These are phyloP conservation scores for Eragrostis nindensis DNA, from an alignment of 176 grass and related monocot genomes.

Conservation along the genomic window DNA sequence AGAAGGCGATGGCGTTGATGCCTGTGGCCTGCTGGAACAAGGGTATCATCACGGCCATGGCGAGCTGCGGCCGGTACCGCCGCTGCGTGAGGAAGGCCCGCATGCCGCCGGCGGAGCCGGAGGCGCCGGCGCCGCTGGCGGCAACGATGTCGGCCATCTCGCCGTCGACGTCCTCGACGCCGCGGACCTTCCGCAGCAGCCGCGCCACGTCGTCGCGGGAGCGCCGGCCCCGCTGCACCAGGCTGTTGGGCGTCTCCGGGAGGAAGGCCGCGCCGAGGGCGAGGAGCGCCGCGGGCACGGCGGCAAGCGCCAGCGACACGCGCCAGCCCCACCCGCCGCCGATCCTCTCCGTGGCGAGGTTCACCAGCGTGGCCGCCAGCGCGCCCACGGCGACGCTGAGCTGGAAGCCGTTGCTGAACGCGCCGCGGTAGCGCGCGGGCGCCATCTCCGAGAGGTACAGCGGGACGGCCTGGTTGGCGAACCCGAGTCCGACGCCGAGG, in stretches of 20 bases:
- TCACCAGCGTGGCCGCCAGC: conserved; percentile 61
- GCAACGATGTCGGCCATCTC: conserved; percentile 55
- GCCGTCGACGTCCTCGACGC: conserved; percentile 33
- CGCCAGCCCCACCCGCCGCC: conserved; percentile 51
- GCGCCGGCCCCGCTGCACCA: conserved; percentile 50
- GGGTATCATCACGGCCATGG: conserved; percentile 45
- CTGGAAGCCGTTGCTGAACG: conserved; percentile 69
- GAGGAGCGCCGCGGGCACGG: too few species aligned
- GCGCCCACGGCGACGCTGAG: conserved; percentile 52
- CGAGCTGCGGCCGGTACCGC: conserved; percentile 48
- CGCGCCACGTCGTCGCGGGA: conserved; percentile 13
- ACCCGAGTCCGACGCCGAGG: conserved; percentile 68
- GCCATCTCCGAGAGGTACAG: conserved; percentile 83
- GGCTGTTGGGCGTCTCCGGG: conserved; percentile 64
- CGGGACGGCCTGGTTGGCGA: conserved; percentile 64
- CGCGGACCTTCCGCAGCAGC: conserved; percentile 54
- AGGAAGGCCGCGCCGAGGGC: conserved; percentile 67
- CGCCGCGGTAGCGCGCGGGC: conserved; percentile 56
- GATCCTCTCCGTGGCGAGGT: conserved; percentile 66
- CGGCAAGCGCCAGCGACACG: too few species aligned
- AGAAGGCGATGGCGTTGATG: conserved; percentile 67
- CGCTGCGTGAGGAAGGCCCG: conserved; percentile 24
- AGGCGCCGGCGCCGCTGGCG: background rate
- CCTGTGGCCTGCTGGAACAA: conserved; percentile 74
- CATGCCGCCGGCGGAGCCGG: background rate